Conservation (phyloP, 805 yeast genomes). For the Candida nonsorbophila region DNA sequence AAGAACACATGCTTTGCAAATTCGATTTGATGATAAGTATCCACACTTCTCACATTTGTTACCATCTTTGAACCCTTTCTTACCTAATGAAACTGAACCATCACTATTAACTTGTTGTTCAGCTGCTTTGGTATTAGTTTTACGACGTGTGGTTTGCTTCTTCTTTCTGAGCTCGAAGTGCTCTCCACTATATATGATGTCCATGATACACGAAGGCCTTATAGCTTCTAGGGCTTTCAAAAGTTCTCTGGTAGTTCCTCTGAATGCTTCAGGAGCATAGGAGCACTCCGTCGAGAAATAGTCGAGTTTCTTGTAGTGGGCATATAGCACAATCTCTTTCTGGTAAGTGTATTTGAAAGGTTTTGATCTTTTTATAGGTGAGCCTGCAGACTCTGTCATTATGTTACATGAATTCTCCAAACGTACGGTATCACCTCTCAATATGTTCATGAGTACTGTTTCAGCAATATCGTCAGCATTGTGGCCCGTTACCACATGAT, state of each 20-base stretch:
- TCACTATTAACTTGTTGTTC: slow-evolving; percentile 55
- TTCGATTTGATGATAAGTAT: slow-evolving; percentile 77
- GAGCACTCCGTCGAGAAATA: slow-evolving; percentile 97
- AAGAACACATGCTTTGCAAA: slow-evolving; percentile 90
- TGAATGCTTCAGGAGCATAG: slow-evolving; percentile 96
- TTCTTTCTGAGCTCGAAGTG: slow-evolving; percentile 61
- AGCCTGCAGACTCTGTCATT: slow-evolving; percentile 74
- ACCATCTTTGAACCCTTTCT: slow-evolving; percentile 48
- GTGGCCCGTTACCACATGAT: slow-evolving; percentile 95
- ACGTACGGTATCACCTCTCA: slow-evolving; percentile 95
- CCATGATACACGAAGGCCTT: slow-evolving; percentile 89
- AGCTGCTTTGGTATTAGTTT: slow-evolving; percentile 19
- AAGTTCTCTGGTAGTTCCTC: slow-evolving; percentile 94
- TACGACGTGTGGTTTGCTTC: slow-evolving; percentile 38
- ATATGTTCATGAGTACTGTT: slow-evolving; percentile 88
- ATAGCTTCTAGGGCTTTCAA: slow-evolving; percentile 87
- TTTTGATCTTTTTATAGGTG: slow-evolving; percentile 89
- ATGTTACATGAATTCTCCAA: slow-evolving; percentile 84
- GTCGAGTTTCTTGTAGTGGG: slow-evolving; percentile 92
- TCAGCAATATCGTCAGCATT: slow-evolving; percentile 99
- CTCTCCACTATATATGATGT: slow-evolving; percentile 92
- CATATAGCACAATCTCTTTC: slow-evolving; percentile 94
- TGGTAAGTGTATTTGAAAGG: slow-evolving; percentile 96
- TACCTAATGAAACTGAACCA: slow-evolving; percentile 52
- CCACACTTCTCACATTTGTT: slow-evolving; percentile 86